These are phyloP conservation scores for Colletotrichum lindemuthianum DNA, from an alignment of 2,329 filamentous ascomycete species.

Conservation along the genomic window DNA sequence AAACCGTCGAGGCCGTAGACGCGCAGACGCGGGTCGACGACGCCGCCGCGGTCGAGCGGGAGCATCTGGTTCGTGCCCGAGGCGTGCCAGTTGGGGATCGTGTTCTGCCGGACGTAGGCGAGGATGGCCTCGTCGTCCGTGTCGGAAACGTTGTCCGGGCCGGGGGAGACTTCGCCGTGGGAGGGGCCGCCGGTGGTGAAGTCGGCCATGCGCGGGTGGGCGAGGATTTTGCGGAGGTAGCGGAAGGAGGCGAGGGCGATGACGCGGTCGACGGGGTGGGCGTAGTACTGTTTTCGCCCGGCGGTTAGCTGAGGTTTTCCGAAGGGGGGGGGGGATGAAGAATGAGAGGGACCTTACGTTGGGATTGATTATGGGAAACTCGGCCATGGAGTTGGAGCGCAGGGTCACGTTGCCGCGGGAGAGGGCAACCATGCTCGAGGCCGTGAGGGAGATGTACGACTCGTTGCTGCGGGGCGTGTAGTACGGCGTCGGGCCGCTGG, in stretches of 20 bases:
- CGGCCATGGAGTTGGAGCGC: conserved; percentile 37
- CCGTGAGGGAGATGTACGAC: conserved; percentile 41
- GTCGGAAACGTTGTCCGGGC: conserved; percentile 33
- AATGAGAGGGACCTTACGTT: conserved; percentile 34
- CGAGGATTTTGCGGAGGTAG: conserved; percentile 44
- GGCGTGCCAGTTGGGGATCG: conserved; percentile 52
- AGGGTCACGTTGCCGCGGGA: conserved; percentile 40
- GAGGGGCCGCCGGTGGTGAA: conserved; percentile 39
- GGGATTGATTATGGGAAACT: conserved; percentile 39
- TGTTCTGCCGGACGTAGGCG: conserved; percentile 43
- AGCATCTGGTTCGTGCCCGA: conserved; percentile 62
- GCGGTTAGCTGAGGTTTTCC: conserved; percentile 33
- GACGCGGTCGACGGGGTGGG: conserved; percentile 42
- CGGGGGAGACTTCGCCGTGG: conserved; percentile 40
- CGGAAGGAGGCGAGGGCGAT: conserved; percentile 46
- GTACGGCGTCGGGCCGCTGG: conserved; percentile 41
- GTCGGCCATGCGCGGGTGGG: conserved; percentile 39
- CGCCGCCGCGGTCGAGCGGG: conserved; percentile 42
- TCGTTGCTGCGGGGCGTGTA: conserved; percentile 40
- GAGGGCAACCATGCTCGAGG: conserved; percentile 40
- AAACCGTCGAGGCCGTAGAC: conserved; percentile 66
- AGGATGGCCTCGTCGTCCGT: conserved; percentile 42
- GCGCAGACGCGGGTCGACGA: conserved; percentile 47
- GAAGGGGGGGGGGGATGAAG: background rate
- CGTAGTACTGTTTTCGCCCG: conserved; percentile 40